Conservation (phyloP, 208 protist species). For the Trypanosoma scelopori region DNA sequence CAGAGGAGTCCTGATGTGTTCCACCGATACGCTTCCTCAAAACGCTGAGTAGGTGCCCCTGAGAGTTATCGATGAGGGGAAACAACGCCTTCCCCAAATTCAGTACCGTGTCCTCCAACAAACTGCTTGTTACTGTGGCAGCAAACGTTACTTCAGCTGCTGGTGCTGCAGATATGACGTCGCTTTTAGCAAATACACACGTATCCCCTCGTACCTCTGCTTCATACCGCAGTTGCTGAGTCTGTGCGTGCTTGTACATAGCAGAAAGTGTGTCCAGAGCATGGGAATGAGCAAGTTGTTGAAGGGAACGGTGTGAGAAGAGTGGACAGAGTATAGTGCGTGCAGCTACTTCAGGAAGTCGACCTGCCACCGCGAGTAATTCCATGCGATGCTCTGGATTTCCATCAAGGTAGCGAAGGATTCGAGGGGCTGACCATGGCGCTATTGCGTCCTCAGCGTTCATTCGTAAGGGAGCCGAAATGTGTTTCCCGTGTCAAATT, state of each 20-base stretch:
- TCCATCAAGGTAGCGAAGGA: slow-evolving; percentile 54
- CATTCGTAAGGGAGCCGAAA: background rate
- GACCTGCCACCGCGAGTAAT: slow-evolving; percentile 41
- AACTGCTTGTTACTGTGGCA: slow-evolving; percentile 42
- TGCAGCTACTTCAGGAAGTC: slow-evolving; percentile 58
- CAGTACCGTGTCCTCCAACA: slow-evolving; percentile 34
- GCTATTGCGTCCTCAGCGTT: slow-evolving; percentile 38
- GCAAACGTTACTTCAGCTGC: slow-evolving; percentile 52
- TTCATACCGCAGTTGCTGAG: slow-evolving; percentile 26
- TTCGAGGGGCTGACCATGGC: slow-evolving; percentile 54
- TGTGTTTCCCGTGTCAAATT: slow-evolving; percentile 19
- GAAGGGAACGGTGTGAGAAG: slow-evolving; percentile 47
- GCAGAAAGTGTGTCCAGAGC: slow-evolving; percentile 13
- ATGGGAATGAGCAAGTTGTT: slow-evolving; percentile 23
- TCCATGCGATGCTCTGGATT: slow-evolving; percentile 22
- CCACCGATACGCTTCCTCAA: slow-evolving; percentile 11
- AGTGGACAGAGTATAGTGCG: slow-evolving; percentile 62
- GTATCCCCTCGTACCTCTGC: background rate
- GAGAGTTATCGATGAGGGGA: slow-evolving; percentile 12
- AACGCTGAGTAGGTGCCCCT: slow-evolving; percentile 1
- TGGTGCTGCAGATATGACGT: slow-evolving; percentile 15
- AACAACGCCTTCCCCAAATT: slow-evolving; percentile 25
- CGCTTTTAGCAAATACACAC: background rate
- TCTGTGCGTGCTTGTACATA: slow-evolving; percentile 50
- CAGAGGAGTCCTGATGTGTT: slow-evolving; percentile 2